These are phyloP conservation scores for Thymus quinquecostatus DNA, from an alignment of 257 asterid species.

Conservation along the genomic window DNA sequence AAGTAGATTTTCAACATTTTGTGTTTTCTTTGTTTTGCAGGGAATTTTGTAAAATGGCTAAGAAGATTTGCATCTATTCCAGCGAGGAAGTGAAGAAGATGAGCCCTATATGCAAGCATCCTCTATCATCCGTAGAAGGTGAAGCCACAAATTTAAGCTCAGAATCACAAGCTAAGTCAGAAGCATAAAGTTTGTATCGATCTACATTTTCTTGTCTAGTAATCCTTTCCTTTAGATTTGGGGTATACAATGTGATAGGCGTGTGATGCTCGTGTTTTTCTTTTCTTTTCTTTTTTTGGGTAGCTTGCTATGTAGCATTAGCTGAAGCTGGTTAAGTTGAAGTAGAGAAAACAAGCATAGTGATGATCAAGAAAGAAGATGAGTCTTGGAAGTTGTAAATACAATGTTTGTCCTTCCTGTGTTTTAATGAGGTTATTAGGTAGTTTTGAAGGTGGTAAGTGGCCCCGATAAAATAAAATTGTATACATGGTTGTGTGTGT, in stretches of 20 bases:
- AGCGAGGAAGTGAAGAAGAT: constrained; percentile 84
- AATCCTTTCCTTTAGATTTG: constrained; percentile 26
- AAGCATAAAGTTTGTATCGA: constrained; percentile 43
- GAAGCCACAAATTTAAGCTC: constrained; percentile 47
- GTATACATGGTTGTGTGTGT: not conserved
- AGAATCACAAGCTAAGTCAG: constrained; percentile 54
- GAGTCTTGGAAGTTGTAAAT: constrained; percentile 40
- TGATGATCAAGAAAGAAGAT: constrained; percentile 8
- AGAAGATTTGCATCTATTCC: constrained; percentile 64
- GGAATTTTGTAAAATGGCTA: constrained; percentile 75
- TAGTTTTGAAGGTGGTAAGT: not conserved
- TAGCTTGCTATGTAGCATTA: constrained; percentile 36
- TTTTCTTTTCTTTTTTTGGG: not conserved
- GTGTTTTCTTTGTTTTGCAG: constrained; percentile 38
- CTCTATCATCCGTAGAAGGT: constrained; percentile 41
- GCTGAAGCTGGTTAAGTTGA: constrained; percentile 30
- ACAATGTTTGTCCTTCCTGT: constrained; percentile 36
- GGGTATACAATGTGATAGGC: constrained; percentile 32
- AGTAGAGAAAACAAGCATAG: constrained; percentile 28
- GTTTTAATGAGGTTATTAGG: constrained; percentile 30
- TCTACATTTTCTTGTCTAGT: constrained; percentile 24
- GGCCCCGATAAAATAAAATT: constrained; percentile 10
- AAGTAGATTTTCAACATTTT: too few relatives aligned
- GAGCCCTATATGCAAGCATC: constrained; percentile 57
- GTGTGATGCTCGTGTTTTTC: constrained; percentile 25